Base-by-base conservation (phyloP, 331 rosid genomes). In the Stylosanthes scabra region DNA sequence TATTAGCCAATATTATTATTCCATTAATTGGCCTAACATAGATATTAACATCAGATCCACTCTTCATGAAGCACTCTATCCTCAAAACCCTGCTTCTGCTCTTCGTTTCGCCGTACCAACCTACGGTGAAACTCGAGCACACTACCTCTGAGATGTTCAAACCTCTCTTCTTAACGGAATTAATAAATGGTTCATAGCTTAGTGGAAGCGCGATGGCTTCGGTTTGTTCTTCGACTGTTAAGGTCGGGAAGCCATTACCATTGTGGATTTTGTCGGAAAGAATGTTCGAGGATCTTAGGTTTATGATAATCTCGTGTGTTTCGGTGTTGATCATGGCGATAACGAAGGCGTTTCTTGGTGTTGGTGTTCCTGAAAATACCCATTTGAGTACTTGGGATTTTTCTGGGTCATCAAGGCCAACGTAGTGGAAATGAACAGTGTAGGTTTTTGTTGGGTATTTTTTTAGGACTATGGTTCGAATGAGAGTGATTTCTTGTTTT, bases 381-480 rank as follows among this genome's bases (percentile, higher is more conserved):
- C 82, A 83, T 60, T 71, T 52, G 8, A 84, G 83, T 47, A 84
- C 59, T 0, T 29, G 59, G 27, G 76, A 13, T n/a, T 90, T 90
- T 27, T 82, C 81, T 0, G 90, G 91, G n/a, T 90, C 93, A 11
- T 86, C 88, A 0, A 90, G 76, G 67, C 89, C 93, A 1, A 88
- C 87, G 27, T 90, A 90, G 47, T 88, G 91, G 85, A 86, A 90
- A 11, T 59, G 46, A 8, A 72, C 50, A 8, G 9, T 60, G 51
- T 69, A 50, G 7, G 41, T 9, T 1, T 69, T 12, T 1, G 20
- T 16, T 1, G 50, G 90, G 3, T 77, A 52, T 25, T 65, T 75
- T 0, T 50, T 70, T 75, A 71, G 64, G 56, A 87, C 78, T 11
- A 72, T 41, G 66, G 83, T 57, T 71, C 54, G 86, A 68, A 82